Evolutionary conservation across 2,329 filamentous ascomycete species (phyloP).

Genomic region (Scedosporium boydii): DNA sequence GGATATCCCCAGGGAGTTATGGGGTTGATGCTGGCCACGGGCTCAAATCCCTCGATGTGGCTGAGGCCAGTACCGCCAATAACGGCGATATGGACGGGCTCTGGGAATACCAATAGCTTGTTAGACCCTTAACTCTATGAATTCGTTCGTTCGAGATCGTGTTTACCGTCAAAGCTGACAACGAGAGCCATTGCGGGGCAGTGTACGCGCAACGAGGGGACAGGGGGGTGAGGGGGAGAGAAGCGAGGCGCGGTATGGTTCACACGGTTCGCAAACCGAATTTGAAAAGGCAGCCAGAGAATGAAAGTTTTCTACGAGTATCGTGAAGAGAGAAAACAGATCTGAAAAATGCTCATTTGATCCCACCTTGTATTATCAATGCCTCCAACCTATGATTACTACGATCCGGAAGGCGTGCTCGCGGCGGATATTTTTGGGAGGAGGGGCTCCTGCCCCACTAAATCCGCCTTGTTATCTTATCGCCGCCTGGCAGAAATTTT

Average conservation of each 20-base stretch:
- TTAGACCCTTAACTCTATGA: neutral
- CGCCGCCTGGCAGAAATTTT: conserved; percentile 3
- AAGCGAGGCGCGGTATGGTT: neutral
- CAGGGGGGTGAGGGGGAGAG: neutral
- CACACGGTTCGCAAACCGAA: neutral
- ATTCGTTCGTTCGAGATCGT: neutral
- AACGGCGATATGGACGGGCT: conserved; percentile 72
- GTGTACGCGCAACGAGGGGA: neutral
- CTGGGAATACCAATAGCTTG: conserved; percentile 24
- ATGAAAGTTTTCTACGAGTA: neutral
- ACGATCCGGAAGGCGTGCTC: neutral
- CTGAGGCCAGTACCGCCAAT: conserved; percentile 90
- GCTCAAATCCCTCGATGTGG: conserved; percentile 76
- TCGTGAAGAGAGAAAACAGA: neutral
- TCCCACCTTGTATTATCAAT: neutral
- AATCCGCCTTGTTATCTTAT: conserved; percentile 4
- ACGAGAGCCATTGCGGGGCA: neutral
- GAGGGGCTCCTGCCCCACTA: neutral
- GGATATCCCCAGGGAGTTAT: conserved; percentile 84
- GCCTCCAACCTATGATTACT: neutral
- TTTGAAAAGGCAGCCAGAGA: neutral
- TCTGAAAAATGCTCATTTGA: neutral
- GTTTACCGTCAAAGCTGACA: neutral
- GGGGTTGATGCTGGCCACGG: conserved; percentile 68
- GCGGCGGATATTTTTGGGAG: neutral